phyloP scores from a whole-genome alignment of 805 yeast species.

The Lachancea nothofagi region DNA sequence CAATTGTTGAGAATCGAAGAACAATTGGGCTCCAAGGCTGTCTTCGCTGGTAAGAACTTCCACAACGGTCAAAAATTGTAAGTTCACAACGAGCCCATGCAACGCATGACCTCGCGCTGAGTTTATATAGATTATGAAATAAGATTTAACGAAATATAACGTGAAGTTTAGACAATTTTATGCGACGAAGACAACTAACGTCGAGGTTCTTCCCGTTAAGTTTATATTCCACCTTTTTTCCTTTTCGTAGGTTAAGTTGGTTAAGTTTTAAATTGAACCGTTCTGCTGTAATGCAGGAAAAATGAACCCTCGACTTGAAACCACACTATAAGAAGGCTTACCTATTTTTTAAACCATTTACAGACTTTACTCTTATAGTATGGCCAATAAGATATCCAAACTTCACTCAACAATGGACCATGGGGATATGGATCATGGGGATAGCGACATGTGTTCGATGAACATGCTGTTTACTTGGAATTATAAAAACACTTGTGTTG shows the following conservation, averaged over 20 bases:
- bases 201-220: too few relatives aligned
- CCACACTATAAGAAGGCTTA: too few relatives aligned
- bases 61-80: constrained; percentile 46
- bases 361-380: too few relatives aligned
- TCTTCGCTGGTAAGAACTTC: constrained; percentile 92
- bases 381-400: too few relatives aligned
- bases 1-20: constrained; percentile 98
- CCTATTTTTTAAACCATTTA: constrained; percentile 2
- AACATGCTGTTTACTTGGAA: constrained; percentile 79
- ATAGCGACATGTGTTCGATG: constrained; percentile 45
- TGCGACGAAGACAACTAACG: not conserved
- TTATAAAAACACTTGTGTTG: constrained; percentile 64
- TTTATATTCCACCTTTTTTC: too few relatives aligned
- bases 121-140: constrained; percentile 9
- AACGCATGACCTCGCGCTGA: not conserved
- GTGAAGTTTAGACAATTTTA: not conserved
- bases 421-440: constrained; percentile 22
- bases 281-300: not conserved
- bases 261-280: too few relatives aligned
- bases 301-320: not conserved
- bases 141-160: constrained; percentile 10
- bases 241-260: too few relatives aligned
- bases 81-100: constrained; percentile 11
- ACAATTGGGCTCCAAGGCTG: constrained; percentile 95
- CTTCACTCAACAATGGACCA: constrained; percentile 18